phyloP scores from a whole-genome alignment of 208 protist species.

The Acanthamoeba sp. region DNA sequence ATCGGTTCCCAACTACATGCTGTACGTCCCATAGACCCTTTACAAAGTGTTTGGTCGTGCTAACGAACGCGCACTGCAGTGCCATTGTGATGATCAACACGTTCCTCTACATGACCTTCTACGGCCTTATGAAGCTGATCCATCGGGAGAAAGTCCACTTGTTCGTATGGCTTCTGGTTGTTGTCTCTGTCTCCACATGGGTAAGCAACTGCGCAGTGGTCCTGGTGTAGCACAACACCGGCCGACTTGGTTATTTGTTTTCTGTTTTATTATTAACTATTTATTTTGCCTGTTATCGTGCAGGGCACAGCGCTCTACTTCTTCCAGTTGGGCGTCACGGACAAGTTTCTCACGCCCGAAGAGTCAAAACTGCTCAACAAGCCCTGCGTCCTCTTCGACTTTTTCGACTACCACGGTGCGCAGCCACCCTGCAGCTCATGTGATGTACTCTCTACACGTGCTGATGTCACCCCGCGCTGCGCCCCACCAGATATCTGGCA shows the following conservation, averaged over 20 bases:
- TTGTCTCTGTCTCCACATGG: neutral
- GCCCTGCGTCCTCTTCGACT: conserved; percentile 41
- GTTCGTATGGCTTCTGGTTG: conserved; percentile 1
- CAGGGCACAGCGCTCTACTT: conserved; percentile 30
- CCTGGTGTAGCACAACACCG: neutral
- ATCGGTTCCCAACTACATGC: conserved; percentile 31
- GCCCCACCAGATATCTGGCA: conserved; percentile 18
- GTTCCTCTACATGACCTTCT: conserved; percentile 35
- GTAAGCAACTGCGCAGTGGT: neutral
- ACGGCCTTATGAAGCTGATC: conserved; percentile 28
- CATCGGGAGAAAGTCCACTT: conserved; percentile 39
- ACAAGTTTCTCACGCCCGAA: conserved; percentile 46
- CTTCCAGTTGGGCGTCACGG: neutral
- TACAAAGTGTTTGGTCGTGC: neutral
- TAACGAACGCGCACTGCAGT: neutral
- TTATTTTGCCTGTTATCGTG: neutral
- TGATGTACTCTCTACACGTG: neutral
- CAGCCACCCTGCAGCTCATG: too few relatives aligned
- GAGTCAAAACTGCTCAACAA: conserved; percentile 22
- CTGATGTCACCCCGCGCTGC: neutral
- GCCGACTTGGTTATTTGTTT: neutral
- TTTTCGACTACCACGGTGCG: conserved; percentile 29
- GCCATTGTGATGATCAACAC: conserved; percentile 62
- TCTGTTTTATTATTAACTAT: neutral
- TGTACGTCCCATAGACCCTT: neutral